Base-by-base conservation (phyloP, 352 stramenopile genomes). In the Phytophthora idaei region DNA sequence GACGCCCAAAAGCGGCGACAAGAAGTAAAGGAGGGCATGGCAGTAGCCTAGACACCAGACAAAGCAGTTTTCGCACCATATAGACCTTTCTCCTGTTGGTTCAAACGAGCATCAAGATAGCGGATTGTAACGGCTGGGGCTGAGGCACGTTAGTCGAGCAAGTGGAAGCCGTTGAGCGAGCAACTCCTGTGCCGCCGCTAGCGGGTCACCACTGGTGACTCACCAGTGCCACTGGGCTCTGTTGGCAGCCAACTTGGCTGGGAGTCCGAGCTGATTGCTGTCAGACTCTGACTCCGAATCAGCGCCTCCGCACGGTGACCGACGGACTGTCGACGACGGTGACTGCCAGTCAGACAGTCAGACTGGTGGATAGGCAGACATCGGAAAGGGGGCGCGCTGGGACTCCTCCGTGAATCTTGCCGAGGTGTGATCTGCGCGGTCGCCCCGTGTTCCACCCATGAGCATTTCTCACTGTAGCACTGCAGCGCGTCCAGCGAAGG, bases 1-100 rank as follows among this genome's bases (percentile, higher is more conserved):
- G 36, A 53, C 50, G 47, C 11, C 67, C 21, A 77, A 77, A 52
- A 48, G 37, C 53, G 39, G 58, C 32, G 47, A 34, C 52, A 65
- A 67, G 36, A 54, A 77, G 56, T 67, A 25, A 69, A 47, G 29
- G 29, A 3, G 1, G 17, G 21, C 21, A 28, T 15, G 21, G 28
- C 12, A 49, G 28, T 5, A 39, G 21, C 0, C 27, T 21, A 8
- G 37, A 45, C 21, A 21, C 21, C 21, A 21, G 21, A 21, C 21
- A 21, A 21, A 21, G 21, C 21, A 21, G 21, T 21, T 45, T 45
- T 45, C n/a, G 17, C 31, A 52, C 11, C 34, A 36, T 39, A 39
- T 12, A 39, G 27, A 34, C n/a, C 28, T 27, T 39, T 39, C 5
- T 53, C 47, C 27, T 25, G 12, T 47, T 34, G 6, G 28, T 34